These are phyloP conservation scores for Salix caprea DNA, from an alignment of 345 rosid species.

Conservation along the genomic window DNA sequence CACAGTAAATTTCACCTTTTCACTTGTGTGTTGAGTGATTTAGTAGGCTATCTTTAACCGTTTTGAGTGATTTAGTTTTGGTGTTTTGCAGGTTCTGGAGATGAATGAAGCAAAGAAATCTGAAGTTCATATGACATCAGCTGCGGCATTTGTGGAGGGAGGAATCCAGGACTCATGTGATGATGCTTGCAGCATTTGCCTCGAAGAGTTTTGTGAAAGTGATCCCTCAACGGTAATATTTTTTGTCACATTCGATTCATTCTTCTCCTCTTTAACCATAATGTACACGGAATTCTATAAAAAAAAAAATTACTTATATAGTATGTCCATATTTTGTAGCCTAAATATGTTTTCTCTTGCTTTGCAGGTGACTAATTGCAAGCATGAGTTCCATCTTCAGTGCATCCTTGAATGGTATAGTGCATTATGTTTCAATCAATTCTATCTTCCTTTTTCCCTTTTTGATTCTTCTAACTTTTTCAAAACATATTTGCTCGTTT, in stretches of 20 bases:
- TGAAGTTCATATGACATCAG: constrained; percentile 25
- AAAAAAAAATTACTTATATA: not conserved
- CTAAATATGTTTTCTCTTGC: not conserved
- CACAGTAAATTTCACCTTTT: not conserved
- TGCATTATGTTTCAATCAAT: not conserved
- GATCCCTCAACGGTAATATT: constrained; percentile 28
- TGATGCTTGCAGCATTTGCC: constrained; percentile 37
- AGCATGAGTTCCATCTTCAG: constrained; percentile 34
- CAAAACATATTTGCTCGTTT: not conserved
- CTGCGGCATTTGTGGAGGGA: constrained; percentile 37
- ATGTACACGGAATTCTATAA: not conserved
- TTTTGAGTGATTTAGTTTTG: not conserved
- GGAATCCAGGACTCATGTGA: constrained; percentile 32
- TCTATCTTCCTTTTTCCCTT: not conserved
- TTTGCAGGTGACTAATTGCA: constrained; percentile 25
- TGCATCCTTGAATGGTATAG: constrained; percentile 38
- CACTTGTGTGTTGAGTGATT: not conserved
- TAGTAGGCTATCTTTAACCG: not conserved
- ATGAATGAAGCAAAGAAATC: constrained; percentile 22
- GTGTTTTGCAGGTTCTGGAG: constrained; percentile 31
- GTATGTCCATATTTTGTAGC: not conserved
- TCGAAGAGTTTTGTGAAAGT: constrained; percentile 22
- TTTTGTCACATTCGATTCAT: not conserved
- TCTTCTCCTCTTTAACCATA: not conserved
- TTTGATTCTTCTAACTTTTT: not conserved